Evolutionary conservation across 495 filamentous ascomycete species (phyloP).

Genomic region (Hypoxylon lenormandii): DNA sequence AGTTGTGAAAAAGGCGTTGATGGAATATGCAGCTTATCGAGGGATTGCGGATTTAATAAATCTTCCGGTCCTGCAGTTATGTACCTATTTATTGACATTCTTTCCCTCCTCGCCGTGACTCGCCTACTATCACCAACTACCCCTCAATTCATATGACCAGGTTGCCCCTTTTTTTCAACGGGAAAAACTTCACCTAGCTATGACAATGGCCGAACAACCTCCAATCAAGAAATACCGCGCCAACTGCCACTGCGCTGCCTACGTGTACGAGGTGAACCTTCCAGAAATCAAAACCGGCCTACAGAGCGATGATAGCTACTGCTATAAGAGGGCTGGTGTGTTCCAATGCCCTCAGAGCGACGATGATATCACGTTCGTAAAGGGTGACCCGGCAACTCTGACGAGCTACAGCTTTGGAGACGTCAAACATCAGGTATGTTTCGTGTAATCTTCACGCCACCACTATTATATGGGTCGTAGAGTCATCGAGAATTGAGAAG

Average conservation of each 20-base stretch:
- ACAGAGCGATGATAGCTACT: slow-evolving; percentile 43
- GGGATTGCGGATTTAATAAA: too few species aligned
- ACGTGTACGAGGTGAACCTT: slow-evolving; percentile 43
- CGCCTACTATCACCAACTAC: not conserved
- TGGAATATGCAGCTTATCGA: too few species aligned
- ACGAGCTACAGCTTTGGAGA: slow-evolving; percentile 36
- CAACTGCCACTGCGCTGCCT: slow-evolving; percentile 54
- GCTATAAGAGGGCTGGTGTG: slow-evolving; percentile 42
- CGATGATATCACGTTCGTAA: slow-evolving; percentile 42
- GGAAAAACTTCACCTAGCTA: not conserved
- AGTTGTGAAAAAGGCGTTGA: too few species aligned
- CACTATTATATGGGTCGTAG: not conserved
- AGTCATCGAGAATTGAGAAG: not conserved
- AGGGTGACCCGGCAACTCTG: slow-evolving; percentile 29
- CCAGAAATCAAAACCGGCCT: slow-evolving; percentile 26
- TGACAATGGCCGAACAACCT: slow-evolving; percentile 22
- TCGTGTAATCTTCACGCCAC: not conserved
- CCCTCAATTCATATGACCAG: not conserved
- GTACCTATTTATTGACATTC: too few species aligned
- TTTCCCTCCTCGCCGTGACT: not conserved
- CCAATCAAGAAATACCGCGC: slow-evolving; percentile 31
- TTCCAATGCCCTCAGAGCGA: slow-evolving; percentile 18
- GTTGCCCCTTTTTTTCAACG: not conserved
- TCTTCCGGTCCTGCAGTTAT: too few species aligned
- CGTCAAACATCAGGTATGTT: slow-evolving; percentile 37